Conservation (phyloP, 129 eudicot species). For the Tagetes erecta region DNA sequence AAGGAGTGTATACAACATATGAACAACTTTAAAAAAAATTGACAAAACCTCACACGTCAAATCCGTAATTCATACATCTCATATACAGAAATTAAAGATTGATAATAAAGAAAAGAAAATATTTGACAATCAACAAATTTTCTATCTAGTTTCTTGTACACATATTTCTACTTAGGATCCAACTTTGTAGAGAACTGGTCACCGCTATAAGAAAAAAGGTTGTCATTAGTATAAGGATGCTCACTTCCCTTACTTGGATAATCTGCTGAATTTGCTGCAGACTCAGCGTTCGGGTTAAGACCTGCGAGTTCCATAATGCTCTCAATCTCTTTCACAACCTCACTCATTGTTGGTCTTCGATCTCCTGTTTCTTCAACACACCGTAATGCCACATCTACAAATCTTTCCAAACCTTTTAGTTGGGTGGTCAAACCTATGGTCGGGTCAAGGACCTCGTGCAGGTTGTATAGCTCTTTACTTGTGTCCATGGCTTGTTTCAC, state of each 20-base stretch:
- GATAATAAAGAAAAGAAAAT: neutral
- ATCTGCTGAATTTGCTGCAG: conserved; percentile 41
- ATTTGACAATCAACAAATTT: neutral
- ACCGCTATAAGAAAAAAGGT: conserved; percentile 27
- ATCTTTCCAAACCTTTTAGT: conserved; percentile 48
- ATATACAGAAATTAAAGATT: neutral
- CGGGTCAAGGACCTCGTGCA: conserved; percentile 55
- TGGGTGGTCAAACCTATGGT: conserved; percentile 38
- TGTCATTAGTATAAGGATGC: conserved; percentile 29
- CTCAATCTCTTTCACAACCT: conserved; percentile 64
- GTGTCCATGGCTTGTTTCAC: conserved; percentile 59
- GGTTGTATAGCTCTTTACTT: conserved; percentile 42
- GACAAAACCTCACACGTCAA: neutral
- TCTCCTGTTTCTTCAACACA: conserved; percentile 62
- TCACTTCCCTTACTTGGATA: conserved; percentile 12
- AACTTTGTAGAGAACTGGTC: conserved; percentile 16
- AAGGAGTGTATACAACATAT: neutral
- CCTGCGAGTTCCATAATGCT: conserved; percentile 51
- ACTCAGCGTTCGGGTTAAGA: conserved; percentile 52
- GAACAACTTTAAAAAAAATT: neutral
- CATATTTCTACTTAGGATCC: neutral
- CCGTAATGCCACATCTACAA: conserved; percentile 54
- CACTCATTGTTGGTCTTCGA: conserved; percentile 62
- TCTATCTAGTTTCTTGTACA: neutral
- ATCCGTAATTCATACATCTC: neutral